Conservation (phyloP, 2,329 filamentous ascomycete genomes). For the Moelleriella libera region DNA sequence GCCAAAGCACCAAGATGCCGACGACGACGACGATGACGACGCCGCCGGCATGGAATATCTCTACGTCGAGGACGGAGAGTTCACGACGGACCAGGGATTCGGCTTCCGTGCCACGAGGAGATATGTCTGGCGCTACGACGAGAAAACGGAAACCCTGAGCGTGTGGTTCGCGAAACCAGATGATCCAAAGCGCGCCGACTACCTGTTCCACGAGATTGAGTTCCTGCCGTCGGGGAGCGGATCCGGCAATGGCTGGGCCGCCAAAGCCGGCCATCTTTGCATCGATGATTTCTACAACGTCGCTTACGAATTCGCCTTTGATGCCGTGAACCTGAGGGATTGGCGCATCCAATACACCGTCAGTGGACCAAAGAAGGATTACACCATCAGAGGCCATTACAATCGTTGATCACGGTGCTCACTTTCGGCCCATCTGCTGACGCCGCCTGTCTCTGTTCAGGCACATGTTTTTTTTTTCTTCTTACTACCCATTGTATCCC, state of each 20-base stretch:
- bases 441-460: no score
- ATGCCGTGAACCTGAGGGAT: constrained; percentile 37
- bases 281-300: constrained; percentile 59
- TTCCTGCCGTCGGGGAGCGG: constrained; percentile 29
- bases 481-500: no score
- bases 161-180: constrained; percentile 62
- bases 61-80: constrained; percentile 54
- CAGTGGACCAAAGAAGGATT: constrained; percentile 61
- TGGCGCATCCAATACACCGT: constrained; percentile 54
- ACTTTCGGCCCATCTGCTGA: not conserved
- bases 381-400: constrained; percentile 43
- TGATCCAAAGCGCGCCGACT: constrained; percentile 48
- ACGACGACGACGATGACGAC: constrained; percentile 4
- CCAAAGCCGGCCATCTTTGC: constrained; percentile 56
- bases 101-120: constrained; percentile 47
- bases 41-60: constrained; percentile 44
- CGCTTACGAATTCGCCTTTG: constrained; percentile 51
- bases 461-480: no score
- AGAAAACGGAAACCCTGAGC: constrained; percentile 43
- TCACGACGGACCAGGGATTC: constrained; percentile 40
- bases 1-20: no score
- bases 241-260: constrained; percentile 38
- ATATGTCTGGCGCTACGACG: constrained; percentile 61
- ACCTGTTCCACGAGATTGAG: constrained; percentile 62
- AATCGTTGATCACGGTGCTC: constrained; percentile 15